Conservation (phyloP, 306 rosid species). For the Vigna angularis region DNA sequence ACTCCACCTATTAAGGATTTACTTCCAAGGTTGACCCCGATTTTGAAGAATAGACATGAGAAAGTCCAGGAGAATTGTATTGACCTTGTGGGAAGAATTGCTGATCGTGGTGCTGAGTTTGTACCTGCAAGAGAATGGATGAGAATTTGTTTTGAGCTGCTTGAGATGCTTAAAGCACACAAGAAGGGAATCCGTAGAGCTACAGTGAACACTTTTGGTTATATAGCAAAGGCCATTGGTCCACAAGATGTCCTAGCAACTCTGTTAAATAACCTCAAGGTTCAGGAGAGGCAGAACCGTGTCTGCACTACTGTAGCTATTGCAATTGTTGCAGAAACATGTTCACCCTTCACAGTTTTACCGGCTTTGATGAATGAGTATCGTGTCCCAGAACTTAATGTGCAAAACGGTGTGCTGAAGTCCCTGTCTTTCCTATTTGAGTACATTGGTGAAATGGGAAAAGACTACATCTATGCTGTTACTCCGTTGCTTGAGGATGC, state of each 20-base stretch:
- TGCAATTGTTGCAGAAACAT: slow-evolving; percentile 95
- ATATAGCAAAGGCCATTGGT: slow-evolving; percentile 94
- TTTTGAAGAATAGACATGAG: slow-evolving; percentile 94
- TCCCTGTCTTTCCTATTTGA: slow-evolving; percentile 93
- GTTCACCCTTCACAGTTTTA: slow-evolving; percentile 91
- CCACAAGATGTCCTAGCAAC: slow-evolving; percentile 95
- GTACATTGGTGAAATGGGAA: slow-evolving; percentile 99
- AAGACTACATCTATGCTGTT: slow-evolving; percentile 94
- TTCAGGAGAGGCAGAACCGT: slow-evolving; percentile 97
- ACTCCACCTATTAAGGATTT: slow-evolving; percentile 95
- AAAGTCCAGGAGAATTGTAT: slow-evolving; percentile 98
- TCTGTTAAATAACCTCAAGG: slow-evolving; percentile 82
- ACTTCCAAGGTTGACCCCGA: slow-evolving; percentile 96
- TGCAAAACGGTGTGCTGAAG: slow-evolving; percentile 92
- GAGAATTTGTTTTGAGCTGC: slow-evolving; percentile 98
- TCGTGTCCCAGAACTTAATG: slow-evolving; percentile 96
- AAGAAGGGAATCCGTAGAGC: slow-evolving; percentile 96
- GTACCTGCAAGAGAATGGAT: slow-evolving; percentile 98
- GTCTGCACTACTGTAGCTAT: slow-evolving; percentile 96
- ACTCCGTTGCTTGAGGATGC: slow-evolving; percentile 97
- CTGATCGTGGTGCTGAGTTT: slow-evolving; percentile 97
- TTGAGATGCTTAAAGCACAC: slow-evolving; percentile 98
- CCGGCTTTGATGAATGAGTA: slow-evolving; percentile 98
- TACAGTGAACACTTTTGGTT: slow-evolving; percentile 89
- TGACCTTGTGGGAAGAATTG: slow-evolving; percentile 94